A percentile compares a stretch with the other conserved stretches of the same genome.
Evolutionary conservation across 768 basidiomycete genomes (phyloP).

Genomic region (Lactifluus piperatus): DNA sequence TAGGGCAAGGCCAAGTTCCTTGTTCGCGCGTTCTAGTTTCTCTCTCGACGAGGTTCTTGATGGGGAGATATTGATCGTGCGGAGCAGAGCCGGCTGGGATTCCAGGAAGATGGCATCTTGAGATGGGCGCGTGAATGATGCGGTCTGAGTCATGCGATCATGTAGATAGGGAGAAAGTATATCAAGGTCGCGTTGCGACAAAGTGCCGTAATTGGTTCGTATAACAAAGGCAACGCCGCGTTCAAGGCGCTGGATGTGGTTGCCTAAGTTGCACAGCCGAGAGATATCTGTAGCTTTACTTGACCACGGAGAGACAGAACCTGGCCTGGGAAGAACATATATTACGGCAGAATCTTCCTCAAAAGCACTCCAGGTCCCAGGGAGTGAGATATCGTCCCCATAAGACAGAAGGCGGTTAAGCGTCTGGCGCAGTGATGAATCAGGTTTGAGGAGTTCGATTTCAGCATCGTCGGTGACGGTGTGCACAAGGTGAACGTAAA

Average conservation of each 20-base stretch:
- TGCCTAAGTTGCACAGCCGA: slow-evolving; percentile 70
- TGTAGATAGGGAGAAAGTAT: slow-evolving; percentile 65
- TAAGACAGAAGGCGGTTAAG: slow-evolving; percentile 74
- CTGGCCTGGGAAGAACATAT: slow-evolving; percentile 75
- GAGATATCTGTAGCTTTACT: slow-evolving; percentile 98
- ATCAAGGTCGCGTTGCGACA: slow-evolving; percentile 42
- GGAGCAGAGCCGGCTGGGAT: slow-evolving; percentile 55
- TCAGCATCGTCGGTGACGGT: slow-evolving; percentile 40
- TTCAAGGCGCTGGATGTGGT: slow-evolving; percentile 72
- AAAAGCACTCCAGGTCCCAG: slow-evolving; percentile 33
- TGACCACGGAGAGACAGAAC: slow-evolving; percentile 97
- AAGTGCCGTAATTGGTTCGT: slow-evolving; percentile 32
- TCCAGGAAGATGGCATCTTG: slow-evolving; percentile 52
- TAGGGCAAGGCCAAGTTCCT: slow-evolving; percentile 81
- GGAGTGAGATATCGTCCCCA: slow-evolving; percentile 62
- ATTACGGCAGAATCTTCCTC: slow-evolving; percentile 36
- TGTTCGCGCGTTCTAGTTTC: slow-evolving; percentile 70
- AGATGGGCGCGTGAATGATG: slow-evolving; percentile 49
- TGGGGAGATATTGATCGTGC: slow-evolving; percentile 53
- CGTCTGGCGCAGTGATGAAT: slow-evolving; percentile 40
- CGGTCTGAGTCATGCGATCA: slow-evolving; percentile 95
- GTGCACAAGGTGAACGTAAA: slow-evolving; percentile 83
- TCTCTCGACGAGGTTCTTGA: slow-evolving; percentile 39
- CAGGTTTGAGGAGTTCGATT: slow-evolving; percentile 35
- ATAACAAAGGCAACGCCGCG: slow-evolving; percentile 71